These are phyloP conservation scores for Vigna nakashimae DNA, from an alignment of 306 rosid species.

Conservation along the genomic window DNA sequence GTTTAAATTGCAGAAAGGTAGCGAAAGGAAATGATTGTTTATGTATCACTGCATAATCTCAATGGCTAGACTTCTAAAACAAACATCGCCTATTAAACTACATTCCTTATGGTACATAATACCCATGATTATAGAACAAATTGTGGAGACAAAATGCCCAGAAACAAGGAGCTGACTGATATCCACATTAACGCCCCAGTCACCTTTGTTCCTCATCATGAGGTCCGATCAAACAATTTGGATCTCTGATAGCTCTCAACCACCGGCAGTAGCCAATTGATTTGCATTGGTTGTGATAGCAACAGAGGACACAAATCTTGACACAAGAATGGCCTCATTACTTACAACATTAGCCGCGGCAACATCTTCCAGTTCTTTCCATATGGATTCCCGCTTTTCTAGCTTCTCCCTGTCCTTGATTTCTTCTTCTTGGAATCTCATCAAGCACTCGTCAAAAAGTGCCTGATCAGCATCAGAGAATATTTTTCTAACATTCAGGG, in stretches of 20 bases:
- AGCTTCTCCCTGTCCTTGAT: conserved; percentile 57
- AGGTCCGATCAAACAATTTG: conserved; percentile 25
- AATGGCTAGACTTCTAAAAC: conserved; percentile 41
- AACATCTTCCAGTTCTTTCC: conserved; percentile 66
- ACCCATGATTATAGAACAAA: conserved; percentile 48
- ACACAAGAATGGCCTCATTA: conserved; percentile 61
- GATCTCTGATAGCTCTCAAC: conserved; percentile 39
- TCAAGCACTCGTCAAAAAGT: conserved; percentile 59
- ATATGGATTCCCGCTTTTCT: conserved; percentile 58
- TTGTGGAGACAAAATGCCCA: conserved; percentile 35
- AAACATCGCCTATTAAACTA: conserved; percentile 43
- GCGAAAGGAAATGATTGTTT: conserved; percentile 27
- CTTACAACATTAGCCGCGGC: conserved; percentile 59
- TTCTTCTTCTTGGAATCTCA: conserved; percentile 63
- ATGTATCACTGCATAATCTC: conserved; percentile 42
- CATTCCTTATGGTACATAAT: conserved; percentile 55
- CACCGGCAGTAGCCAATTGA: conserved; percentile 43
- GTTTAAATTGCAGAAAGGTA: conserved; percentile 16
- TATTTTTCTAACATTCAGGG: conserved; percentile 67
- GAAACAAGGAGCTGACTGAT: conserved; percentile 38
- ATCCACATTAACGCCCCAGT: conserved; percentile 38
- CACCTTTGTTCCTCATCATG: conserved; percentile 33
- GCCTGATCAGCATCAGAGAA: conserved; percentile 65
- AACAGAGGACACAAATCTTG: conserved; percentile 54
- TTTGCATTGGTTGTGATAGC: conserved; percentile 48